phyloP scores from a whole-genome alignment of 108 stramenopile genomes.

The Mediolabrus comicus region DNA sequence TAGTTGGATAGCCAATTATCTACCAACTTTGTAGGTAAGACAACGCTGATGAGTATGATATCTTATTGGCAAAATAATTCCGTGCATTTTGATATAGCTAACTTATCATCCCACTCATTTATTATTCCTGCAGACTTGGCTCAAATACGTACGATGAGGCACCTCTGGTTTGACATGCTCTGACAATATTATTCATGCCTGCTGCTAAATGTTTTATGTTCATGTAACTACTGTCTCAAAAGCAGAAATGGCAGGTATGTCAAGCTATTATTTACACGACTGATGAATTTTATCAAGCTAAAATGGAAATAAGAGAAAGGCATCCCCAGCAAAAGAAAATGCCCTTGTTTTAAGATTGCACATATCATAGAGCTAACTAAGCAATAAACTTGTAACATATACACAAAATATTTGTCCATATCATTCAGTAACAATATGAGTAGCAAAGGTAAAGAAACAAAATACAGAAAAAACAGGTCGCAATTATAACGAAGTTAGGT shows the following conservation, averaged over 20 bases:
- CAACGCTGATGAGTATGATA: not conserved
- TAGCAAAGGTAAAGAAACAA: too few relatives aligned
- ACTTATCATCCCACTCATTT: not conserved
- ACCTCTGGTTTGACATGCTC: not conserved
- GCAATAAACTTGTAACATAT: too few relatives aligned
- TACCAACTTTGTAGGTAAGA: conserved; percentile 14
- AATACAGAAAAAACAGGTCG: too few relatives aligned
- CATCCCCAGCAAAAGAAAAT: too few relatives aligned
- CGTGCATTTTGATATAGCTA: not conserved
- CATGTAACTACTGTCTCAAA: not conserved
- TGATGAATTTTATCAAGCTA: too few relatives aligned
- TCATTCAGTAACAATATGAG: too few relatives aligned
- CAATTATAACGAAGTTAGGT: too few relatives aligned
- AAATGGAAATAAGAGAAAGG: too few relatives aligned
- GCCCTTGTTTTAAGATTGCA: too few relatives aligned
- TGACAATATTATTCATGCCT: not conserved
- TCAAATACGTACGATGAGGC: not conserved
- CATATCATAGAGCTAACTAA: too few relatives aligned
- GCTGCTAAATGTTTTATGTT: not conserved
- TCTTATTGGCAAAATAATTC: not conserved
- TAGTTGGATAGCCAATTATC: conserved; percentile 23
- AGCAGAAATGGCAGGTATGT: not conserved
- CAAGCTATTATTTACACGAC: not conserved
- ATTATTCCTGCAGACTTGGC: not conserved
- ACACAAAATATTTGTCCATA: too few relatives aligned